Base-by-base conservation (phyloP, 75 land plant species). In the Gnetum montanum region DNA sequence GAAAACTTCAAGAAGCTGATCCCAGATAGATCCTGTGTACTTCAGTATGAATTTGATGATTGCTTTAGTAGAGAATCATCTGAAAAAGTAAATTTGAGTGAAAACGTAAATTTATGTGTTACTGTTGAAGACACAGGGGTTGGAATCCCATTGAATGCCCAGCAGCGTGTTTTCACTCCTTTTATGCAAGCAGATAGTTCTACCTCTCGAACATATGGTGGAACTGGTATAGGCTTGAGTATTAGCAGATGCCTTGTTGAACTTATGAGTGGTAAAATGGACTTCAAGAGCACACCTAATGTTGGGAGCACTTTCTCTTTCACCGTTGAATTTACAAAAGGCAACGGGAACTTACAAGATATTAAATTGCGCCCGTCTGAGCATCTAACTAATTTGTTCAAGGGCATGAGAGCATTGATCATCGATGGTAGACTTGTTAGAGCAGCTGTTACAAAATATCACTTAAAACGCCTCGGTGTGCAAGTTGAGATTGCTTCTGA, bases 221-320 rank as follows among this genome's bases (percentile, higher is more conserved):
- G 98, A 6, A 93, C 98, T n/a, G 98, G 98, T 13, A 93, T 93
- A 47, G 98, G 97, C 11, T 60, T 92, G 51, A 84, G 96, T 57
- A 84, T 84, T 43, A 74, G 90, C 77, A 88, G 80, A 43, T 72
- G 77, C 46, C 67, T 93, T 56, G 96, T 90, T 26, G 69, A 76
- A 38, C 82, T 88, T 8, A 94, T 94, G 98, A 68, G 73, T 24
- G 98, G 98, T 36, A 80, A 86, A 47, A 86, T 94, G 37, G 86
- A 81, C 13, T 77, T 94, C 59, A 75, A 36, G 25, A 94, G 98
- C 54, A 61, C 52, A 49, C 77, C 78, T 1, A 56, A 67, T 16
- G 60, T 75, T 46, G 98, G 98, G 1, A 76, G 77, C 27, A 86
- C 90, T 18, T 93, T 93, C 59, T 63, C 82, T 10, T 93, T 90